Conservation (phyloP, 1,284 basidiomycete species). For the Melampsora larici-populina region DNA sequence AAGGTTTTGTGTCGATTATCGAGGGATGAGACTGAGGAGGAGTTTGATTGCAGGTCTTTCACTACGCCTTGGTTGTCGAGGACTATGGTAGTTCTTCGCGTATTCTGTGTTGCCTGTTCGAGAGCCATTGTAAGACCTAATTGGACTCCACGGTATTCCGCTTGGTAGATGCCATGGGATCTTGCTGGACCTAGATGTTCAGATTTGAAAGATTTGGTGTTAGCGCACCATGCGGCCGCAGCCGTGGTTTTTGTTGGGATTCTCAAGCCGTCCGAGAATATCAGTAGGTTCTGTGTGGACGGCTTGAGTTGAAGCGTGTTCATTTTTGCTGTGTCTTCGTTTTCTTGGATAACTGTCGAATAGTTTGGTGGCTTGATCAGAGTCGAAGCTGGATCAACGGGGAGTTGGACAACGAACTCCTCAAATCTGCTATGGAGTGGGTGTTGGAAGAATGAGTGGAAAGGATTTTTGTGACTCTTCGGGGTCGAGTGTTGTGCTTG, state of each 20-base stretch:
- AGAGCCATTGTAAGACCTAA: background rate
- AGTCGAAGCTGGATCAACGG: too few relatives aligned
- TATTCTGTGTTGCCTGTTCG: background rate
- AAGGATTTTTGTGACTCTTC: background rate
- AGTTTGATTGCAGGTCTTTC: too few relatives aligned
- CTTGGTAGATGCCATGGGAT: background rate
- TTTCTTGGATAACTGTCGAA: too few relatives aligned
- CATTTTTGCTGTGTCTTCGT: too few relatives aligned
- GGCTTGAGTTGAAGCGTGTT: background rate
- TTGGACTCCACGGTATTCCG: background rate
- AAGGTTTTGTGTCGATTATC: background rate
- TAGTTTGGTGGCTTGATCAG: too few relatives aligned
- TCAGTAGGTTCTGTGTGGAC: background rate
- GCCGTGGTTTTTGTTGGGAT: too few relatives aligned
- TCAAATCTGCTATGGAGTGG: too few relatives aligned
- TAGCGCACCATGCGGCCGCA: too few relatives aligned
- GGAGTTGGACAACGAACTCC: too few relatives aligned
- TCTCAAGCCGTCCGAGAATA: too few relatives aligned
- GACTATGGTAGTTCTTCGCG: background rate
- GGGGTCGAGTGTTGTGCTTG: background rate
- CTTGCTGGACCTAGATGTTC: background rate
- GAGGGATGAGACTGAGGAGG: background rate
- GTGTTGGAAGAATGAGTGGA: background rate
- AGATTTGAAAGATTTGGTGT: too few relatives aligned
- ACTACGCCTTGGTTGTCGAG: conserved; percentile 5